A percentile compares a stretch with the other conserved stretches of the same genome.
These are phyloP conservation scores for Stygiomarasmius scandens DNA, from an alignment of 1,284 basidiomycete species.

Conservation along the genomic window DNA sequence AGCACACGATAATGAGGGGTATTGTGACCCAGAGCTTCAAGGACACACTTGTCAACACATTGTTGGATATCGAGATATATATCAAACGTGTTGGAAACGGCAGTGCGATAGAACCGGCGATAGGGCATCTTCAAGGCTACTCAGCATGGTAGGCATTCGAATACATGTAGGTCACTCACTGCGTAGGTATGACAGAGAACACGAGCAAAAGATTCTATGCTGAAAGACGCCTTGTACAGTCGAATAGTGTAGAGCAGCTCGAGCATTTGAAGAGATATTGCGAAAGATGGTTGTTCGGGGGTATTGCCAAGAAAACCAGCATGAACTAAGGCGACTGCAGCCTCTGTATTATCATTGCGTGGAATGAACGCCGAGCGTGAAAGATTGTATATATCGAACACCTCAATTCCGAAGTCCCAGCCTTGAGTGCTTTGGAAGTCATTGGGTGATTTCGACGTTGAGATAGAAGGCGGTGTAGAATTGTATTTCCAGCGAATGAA, in stretches of 20 bases:
- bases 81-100: neutral
- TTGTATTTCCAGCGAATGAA: neutral
- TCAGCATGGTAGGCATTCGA: too few species aligned
- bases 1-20: conserved; percentile 22
- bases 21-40: conserved; percentile 20
- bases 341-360: neutral
- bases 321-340: neutral
- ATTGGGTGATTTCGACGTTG: too few species aligned
- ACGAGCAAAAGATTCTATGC: conserved; percentile 35
- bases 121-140: neutral
- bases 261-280: conserved; percentile 32
- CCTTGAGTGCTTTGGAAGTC: too few species aligned
- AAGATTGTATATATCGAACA: too few species aligned
- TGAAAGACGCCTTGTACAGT: conserved; percentile 29
- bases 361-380: too few species aligned
- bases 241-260: conserved; percentile 28
- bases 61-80: neutral
- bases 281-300: conserved; percentile 23
- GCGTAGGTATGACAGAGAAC: conserved; percentile 34
- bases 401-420: too few species aligned
- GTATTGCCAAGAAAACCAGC: conserved; percentile 16
- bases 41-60: conserved; percentile 17
- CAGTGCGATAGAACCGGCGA: neutral
- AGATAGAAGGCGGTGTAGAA: neutral
- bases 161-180: conserved; percentile 18